Conservation (phyloP, 2,329 filamentous ascomycete genomes). For the Blumeriella jaapii region DNA sequence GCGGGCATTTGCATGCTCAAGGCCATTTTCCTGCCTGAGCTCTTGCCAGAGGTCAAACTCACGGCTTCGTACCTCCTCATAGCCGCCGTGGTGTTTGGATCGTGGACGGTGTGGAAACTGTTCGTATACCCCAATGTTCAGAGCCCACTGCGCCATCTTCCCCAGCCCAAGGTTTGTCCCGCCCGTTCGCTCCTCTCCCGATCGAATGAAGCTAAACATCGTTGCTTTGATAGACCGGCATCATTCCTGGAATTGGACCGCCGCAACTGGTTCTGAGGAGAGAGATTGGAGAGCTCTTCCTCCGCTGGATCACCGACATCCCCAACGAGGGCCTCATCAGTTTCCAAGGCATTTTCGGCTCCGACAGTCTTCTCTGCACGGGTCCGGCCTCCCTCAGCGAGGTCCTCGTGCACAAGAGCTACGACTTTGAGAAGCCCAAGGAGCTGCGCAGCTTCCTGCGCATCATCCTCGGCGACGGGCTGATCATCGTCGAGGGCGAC, state of each 20-base stretch:
- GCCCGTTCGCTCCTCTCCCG: not conserved
- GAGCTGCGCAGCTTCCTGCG: slow-evolving; percentile 43
- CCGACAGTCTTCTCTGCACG: slow-evolving; percentile 45
- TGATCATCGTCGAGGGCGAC: slow-evolving; percentile 63
- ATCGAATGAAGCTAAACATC: too few species aligned
- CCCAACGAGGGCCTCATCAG: slow-evolving; percentile 58
- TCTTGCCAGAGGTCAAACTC: slow-evolving; percentile 12
- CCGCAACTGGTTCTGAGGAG: slow-evolving; percentile 10
- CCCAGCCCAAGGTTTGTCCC: slow-evolving; percentile 14
- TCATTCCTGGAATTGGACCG: slow-evolving; percentile 8
- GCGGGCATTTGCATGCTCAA: slow-evolving; percentile 10
- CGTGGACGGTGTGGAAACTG: slow-evolving; percentile 13
- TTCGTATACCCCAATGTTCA: slow-evolving; percentile 16
- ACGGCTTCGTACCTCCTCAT: slow-evolving; percentile 9
- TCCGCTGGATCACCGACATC: slow-evolving; percentile 36
- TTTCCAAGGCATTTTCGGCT: slow-evolving; percentile 48
- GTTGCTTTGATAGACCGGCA: too few species aligned
- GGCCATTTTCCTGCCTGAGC: slow-evolving; percentile 12
- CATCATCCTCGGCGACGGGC: slow-evolving; percentile 54
- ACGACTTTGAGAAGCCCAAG: slow-evolving; percentile 55
- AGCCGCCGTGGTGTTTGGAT: slow-evolving; percentile 4
- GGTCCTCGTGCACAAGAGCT: slow-evolving; percentile 54
- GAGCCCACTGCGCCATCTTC: slow-evolving; percentile 17
- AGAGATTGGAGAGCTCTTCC: slow-evolving; percentile 11
- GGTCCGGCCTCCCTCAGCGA: slow-evolving; percentile 54